These are phyloP conservation scores for Mrakia gelida DNA, from an alignment of 768 basidiomycete genomes.

Conservation along the genomic window DNA sequence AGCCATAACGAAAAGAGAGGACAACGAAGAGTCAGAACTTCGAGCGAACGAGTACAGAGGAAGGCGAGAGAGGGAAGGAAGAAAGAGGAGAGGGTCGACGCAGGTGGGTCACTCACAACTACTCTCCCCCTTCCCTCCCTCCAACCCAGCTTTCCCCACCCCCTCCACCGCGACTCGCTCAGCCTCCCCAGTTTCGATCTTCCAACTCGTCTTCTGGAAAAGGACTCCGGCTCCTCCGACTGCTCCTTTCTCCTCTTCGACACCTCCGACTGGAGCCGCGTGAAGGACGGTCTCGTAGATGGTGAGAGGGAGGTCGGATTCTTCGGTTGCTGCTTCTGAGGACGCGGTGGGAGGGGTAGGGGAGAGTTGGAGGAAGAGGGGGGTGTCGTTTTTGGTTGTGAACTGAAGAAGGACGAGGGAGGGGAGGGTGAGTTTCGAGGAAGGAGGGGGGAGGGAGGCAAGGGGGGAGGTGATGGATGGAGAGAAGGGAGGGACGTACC, in stretches of 20 bases:
- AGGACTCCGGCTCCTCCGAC: slow-evolving; percentile 42
- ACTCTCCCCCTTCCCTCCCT: slow-evolving; percentile 58
- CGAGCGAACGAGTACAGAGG: not conserved
- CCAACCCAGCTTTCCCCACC: slow-evolving; percentile 70
- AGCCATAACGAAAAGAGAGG: not conserved
- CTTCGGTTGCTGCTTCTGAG: slow-evolving; percentile 54
- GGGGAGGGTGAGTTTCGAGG: not conserved
- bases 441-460: not conserved
- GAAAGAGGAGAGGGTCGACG: not conserved
- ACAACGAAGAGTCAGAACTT: too few species aligned
- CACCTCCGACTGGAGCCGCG: slow-evolving; percentile 59
- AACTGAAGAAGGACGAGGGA: slow-evolving; percentile 53
- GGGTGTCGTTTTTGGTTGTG: slow-evolving; percentile 75
- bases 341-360: slow-evolving; percentile 3
- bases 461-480: not conserved
- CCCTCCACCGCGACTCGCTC: slow-evolving; percentile 98
- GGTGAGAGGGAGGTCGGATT: slow-evolving; percentile 76
- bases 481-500: slow-evolving; percentile 47
- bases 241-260: slow-evolving; percentile 39
- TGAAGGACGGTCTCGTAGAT: slow-evolving; percentile 81
- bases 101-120: slow-evolving; percentile 57
- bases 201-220: slow-evolving; percentile 79
- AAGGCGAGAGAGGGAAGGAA: not conserved
- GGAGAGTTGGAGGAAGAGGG: slow-evolving; percentile 62
- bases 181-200: slow-evolving; percentile 94